Evolutionary conservation across 2,329 filamentous ascomycete genomes (phyloP), one percentile per base, ranked within the genome.

Genomic region (Cordyceps farinosa): DNA sequence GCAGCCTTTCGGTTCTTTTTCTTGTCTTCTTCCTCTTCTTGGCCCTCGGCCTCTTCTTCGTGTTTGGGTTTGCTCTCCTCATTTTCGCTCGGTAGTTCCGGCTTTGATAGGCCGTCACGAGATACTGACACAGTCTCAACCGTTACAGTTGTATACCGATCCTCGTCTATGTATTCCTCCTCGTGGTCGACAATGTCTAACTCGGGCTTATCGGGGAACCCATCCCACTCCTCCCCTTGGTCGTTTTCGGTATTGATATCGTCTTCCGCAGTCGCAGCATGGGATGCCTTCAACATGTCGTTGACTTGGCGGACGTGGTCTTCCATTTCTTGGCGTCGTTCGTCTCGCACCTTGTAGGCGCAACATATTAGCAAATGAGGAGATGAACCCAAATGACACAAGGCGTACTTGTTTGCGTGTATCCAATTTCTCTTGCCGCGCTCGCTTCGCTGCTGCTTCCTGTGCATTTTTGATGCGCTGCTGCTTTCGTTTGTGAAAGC

Each of bases 161-260:
- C 94, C 74, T 98, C 95, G 75, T 99, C 95, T 67, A 97, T 86
- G 77, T 97, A 99, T 75, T 98, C 92, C 68, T 94, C 92, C 74
- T 97, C 90, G 69, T 91, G 87, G 72, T 96, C 88, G 51, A 95
- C 77, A 29, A 86, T 82, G 45, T 82, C 74, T 5, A 77, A 68
- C 15, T 78, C 67, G 15, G 77, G 74, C 30, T 73, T 70, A 58
- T 89, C 87, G 27, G 82, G 79, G 59, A 92, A 82, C 0, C 89
- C 90, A 58, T 81, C 81, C 87, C 89, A 92, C 69, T 87, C 84
- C 15, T 83, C 79, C n/a, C 75, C 71, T 7, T 75, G 74, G 6
- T 74, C 70, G 3, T 75, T 78, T 2, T 74, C 74, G 8, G 73
- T 74, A 5, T 74, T 69, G 17, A 73, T 69, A 9, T 70, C 76